A percentile compares a stretch with the other conserved stretches of the same genome.
phyloP scores from a whole-genome alignment of 345 rosid genomes.

The Melaleuca alternifolia region DNA sequence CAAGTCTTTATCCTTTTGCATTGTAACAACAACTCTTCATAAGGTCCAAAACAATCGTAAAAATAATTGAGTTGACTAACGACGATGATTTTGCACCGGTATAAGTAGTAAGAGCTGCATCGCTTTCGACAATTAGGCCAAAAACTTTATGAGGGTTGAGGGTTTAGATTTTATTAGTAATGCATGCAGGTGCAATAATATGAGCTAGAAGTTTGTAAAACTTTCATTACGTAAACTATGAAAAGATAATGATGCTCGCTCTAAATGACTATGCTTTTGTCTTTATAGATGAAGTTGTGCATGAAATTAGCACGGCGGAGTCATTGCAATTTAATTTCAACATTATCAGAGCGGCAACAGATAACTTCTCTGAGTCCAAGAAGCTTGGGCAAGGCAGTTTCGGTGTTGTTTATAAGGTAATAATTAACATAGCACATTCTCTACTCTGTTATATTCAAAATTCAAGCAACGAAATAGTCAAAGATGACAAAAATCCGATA shows the following conservation, averaged over 20 bases:
- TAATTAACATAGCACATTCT: background rate
- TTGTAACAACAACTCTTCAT: background rate
- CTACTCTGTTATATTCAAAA: background rate
- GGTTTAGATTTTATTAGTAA: background rate
- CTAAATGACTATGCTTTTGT: background rate
- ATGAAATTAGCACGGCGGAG: background rate
- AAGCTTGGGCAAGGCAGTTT: constrained; percentile 23
- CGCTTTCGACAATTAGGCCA: background rate
- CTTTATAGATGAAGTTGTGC: background rate
- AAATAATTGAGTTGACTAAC: background rate
- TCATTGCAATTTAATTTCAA: constrained; percentile 10
- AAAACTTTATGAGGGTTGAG: background rate
- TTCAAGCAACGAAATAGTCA: background rate
- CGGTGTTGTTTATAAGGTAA: constrained; percentile 18
- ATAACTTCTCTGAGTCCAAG: constrained; percentile 11
- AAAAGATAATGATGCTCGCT: background rate
- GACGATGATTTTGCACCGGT: background rate
- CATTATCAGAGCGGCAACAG: constrained; percentile 1
- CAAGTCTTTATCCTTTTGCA: background rate
- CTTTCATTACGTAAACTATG: background rate
- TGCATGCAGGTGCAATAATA: background rate
- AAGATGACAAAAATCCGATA: background rate
- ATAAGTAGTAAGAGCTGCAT: background rate
- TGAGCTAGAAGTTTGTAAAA: background rate
- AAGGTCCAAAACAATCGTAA: background rate